Base-by-base conservation (phyloP, 257 asterid species). In the Jacaranda mimosifolia region DNA sequence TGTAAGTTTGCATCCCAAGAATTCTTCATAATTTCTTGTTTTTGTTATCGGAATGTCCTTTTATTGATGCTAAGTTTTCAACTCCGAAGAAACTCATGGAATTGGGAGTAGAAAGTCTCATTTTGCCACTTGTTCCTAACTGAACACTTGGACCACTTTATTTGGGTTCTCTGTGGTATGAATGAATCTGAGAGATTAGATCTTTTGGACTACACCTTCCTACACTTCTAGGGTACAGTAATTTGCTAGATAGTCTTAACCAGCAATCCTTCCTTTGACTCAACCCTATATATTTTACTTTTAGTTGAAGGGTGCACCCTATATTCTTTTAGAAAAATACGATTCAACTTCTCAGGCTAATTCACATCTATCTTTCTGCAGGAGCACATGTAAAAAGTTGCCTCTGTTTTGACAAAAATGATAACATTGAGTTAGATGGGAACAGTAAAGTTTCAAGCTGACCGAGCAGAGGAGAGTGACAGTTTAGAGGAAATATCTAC, bases 81-180 rank as follows among this genome's bases (percentile, higher is more conserved):
- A n/a, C n/a, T n/a, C n/a, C n/a, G n/a, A n/a, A n/a, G n/a, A n/a
- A n/a, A n/a, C n/a, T n/a, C n/a, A n/a, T n/a, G n/a, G n/a, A 83
- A 65, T 78, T 90, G 60, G 97, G 98, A 77, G 98, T 95, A 10
- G 88, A 91, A 84, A 91, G 91, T 86, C 93, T 95, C 49, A 91
- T 95, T 72, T 88, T 95, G 86, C 98, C 99, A 45, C 96, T 97
- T 63, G 89, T 84, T 67, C 91, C 94, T 49, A 76, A 60, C 78
- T 95, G 42, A 74, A 81, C 78, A 89, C 98, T 43, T 95, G 99
- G 98, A 89, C 86, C 70, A 70, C 83, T 68, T 82, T 92, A 65
- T 93, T 95, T 65, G 97, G 97, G 21, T 93, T 91, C 84, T 90
- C 96, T 4, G 72, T 63, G 84, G n/a, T n/a, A 84, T 93, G 94